Percentiles rank a stretch among this genome's conserved stretches.
These are phyloP conservation scores for Geotrichum histeridarum DNA, from an alignment of 1,139 yeast species.

Conservation along the genomic window DNA sequence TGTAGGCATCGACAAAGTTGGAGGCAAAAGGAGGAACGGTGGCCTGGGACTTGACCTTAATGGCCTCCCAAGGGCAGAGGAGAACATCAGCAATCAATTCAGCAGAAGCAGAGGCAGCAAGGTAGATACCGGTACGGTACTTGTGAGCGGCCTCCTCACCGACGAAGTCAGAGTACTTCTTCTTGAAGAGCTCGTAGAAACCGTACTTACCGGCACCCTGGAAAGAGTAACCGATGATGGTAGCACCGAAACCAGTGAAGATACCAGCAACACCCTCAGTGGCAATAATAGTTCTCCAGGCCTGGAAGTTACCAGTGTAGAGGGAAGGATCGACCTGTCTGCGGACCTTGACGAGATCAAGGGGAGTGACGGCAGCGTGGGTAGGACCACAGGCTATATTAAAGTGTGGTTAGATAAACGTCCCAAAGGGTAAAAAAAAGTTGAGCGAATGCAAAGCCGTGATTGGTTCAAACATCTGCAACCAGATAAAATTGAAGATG, in stretches of 20 bases:
- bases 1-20: slow-evolving; percentile 48
- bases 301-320: slow-evolving; percentile 61
- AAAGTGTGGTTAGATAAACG: slow-evolving; percentile 59
- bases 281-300: slow-evolving; percentile 57
- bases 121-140: slow-evolving; percentile 59
- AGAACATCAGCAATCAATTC: slow-evolving; percentile 77
- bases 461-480: slow-evolving; percentile 1
- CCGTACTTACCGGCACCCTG: slow-evolving; percentile 91
- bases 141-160: slow-evolving; percentile 53
- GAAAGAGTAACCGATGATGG: slow-evolving; percentile 72
- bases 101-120: slow-evolving; percentile 76
- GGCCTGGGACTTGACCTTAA: slow-evolving; percentile 76
- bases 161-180: slow-evolving; percentile 52
- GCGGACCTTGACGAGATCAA: slow-evolving; percentile 75
- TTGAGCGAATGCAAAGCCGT: neutral
- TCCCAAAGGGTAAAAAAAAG: neutral
- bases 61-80: slow-evolving; percentile 79
- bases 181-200: slow-evolving; percentile 72
- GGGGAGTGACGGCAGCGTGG: slow-evolving; percentile 70
- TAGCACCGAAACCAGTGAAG: slow-evolving; percentile 73
- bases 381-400: slow-evolving; percentile 83
- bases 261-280: slow-evolving; percentile 61
- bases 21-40: slow-evolving; percentile 64
- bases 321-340: slow-evolving; percentile 62
- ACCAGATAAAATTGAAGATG: neutral